These are phyloP conservation scores for Botryotinia convoluta DNA, from an alignment of 2,329 filamentous ascomycete genomes.

Conservation along the genomic window DNA sequence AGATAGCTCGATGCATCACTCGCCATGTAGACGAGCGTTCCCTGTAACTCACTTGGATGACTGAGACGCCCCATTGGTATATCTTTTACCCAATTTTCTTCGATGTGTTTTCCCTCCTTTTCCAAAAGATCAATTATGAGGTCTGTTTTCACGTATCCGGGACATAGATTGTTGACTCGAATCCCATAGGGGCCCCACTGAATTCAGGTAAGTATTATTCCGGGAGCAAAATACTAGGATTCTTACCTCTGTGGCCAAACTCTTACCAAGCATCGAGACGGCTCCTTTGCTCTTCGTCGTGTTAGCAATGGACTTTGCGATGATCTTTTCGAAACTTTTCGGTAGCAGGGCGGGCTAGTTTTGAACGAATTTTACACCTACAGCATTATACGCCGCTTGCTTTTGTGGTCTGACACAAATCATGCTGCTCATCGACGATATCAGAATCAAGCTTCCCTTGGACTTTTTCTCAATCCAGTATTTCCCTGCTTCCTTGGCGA, in stretches of 20 bases:
- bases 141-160: constrained; percentile 50
- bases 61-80: constrained; percentile 41
- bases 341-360: background rate
- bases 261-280: constrained; percentile 58
- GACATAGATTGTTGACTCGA: constrained; percentile 64
- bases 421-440: constrained; percentile 37
- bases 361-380: constrained; percentile 23
- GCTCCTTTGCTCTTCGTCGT: constrained; percentile 51
- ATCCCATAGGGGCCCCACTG: constrained; percentile 62
- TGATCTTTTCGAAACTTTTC: background rate
- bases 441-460: constrained; percentile 34
- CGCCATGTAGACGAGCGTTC: constrained; percentile 37
- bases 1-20: constrained; percentile 33
- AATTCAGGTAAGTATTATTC: constrained; percentile 5
- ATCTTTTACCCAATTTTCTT: constrained; percentile 40
- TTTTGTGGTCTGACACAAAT: constrained; percentile 41
- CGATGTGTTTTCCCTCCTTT: constrained; percentile 41
- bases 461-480: constrained; percentile 39
- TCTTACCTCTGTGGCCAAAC: constrained; percentile 50
- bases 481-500: constrained; percentile 40
- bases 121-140: constrained; percentile 38
- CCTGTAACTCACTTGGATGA: constrained; percentile 41
- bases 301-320: constrained; percentile 4
- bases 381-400: constrained; percentile 41
- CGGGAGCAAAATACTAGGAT: background rate